Percentiles rank a stretch among this genome's conserved stretches.
These are phyloP conservation scores for Hylodesmum podocarpum DNA, from an alignment of 306 rosid genomes.

Conservation along the genomic window DNA sequence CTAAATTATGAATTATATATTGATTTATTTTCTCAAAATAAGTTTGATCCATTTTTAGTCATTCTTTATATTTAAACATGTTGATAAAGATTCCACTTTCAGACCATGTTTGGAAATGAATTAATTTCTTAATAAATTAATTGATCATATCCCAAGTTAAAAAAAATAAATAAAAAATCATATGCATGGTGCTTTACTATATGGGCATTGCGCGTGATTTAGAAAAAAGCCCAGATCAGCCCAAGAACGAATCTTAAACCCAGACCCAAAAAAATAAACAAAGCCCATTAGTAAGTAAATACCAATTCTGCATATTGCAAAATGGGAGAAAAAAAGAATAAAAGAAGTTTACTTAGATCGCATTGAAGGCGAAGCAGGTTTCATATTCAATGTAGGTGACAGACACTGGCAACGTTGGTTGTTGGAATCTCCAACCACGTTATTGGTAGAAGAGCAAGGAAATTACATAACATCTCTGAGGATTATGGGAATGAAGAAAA, in stretches of 20 bases:
- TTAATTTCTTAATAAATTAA: too few species aligned
- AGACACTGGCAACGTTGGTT: not conserved
- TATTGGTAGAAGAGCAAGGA: not conserved
- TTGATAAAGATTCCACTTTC: too few species aligned
- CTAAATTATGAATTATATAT: too few species aligned
- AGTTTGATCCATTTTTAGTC: too few species aligned
- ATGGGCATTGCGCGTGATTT: too few species aligned
- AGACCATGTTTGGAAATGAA: too few species aligned
- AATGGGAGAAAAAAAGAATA: not conserved
- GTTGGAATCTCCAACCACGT: slow-evolving; percentile 12
- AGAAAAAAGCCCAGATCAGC: too few species aligned
- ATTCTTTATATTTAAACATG: not conserved
- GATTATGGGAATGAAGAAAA: slow-evolving; percentile 40
- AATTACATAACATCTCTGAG: not conserved
- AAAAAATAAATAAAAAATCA: too few species aligned
- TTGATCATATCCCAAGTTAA: too few species aligned
- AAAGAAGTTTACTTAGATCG: not conserved
- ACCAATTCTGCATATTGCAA: not conserved
- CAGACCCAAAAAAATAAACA: not conserved
- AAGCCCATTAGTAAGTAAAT: not conserved
- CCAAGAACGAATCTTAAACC: too few species aligned
- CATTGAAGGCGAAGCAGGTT: not conserved
- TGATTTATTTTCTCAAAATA: too few species aligned
- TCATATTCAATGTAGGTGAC: slow-evolving; percentile 8
- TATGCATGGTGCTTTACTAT: too few species aligned